A percentile compares a stretch with the other conserved stretches of the same genome.
Conservation (phyloP, 345 rosid species). For the Camelina hispida region DNA sequence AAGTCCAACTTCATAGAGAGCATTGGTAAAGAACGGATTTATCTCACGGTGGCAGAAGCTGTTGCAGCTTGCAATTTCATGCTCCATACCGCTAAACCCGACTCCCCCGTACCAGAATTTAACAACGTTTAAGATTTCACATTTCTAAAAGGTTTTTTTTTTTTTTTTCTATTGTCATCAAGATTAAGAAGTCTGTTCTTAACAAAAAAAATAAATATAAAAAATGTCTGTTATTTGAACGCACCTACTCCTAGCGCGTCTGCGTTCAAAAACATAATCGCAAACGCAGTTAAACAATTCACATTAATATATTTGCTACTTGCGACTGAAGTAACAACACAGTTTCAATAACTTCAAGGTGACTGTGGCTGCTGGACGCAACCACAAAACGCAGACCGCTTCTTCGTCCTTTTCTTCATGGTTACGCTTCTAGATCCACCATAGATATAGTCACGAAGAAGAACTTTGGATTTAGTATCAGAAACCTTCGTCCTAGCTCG, state of each 20-base stretch:
- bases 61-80: constrained; percentile 69
- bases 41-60: constrained; percentile 81
- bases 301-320: constrained; percentile 15
- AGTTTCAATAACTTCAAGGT: constrained; percentile 29
- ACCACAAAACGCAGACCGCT: constrained; percentile 57
- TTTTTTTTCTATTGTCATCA: not conserved
- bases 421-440: constrained; percentile 56
- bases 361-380: constrained; percentile 68
- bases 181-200: not conserved
- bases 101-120: constrained; percentile 11
- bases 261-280: constrained; percentile 27
- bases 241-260: constrained; percentile 20
- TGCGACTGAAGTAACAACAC: constrained; percentile 20
- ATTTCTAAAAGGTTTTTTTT: not conserved
- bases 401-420: constrained; percentile 51
- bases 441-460: constrained; percentile 77
- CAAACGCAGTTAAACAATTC: constrained; percentile 34
- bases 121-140: constrained; percentile 31
- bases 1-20: constrained; percentile 66
- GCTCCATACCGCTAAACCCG: constrained; percentile 56
- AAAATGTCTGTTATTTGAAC: constrained; percentile 1
- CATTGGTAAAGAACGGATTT: constrained; percentile 73
- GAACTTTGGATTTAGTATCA: constrained; percentile 62
- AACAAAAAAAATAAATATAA: not conserved
- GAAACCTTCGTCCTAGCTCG: constrained; percentile 51